Evolutionary conservation across 164 flowering plant species (phyloP).

Genomic region (Magnolia sinica): DNA sequence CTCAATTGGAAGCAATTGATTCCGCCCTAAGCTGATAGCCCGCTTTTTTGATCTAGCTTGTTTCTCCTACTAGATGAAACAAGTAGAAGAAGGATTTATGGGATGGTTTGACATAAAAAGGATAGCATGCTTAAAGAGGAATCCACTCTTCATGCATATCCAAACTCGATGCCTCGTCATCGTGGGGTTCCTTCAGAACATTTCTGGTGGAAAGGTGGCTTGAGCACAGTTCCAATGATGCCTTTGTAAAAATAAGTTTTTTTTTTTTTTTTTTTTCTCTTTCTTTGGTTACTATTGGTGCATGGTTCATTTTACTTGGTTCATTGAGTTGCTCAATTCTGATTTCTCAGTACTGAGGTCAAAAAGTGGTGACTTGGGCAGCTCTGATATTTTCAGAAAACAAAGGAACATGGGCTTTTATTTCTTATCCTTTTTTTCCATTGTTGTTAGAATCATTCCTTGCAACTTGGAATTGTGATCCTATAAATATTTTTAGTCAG

Average conservation of each 20-base stretch:
- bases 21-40: no score
- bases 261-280: no score
- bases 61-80: neutral
- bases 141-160: neutral
- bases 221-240: no score
- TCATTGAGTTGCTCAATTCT: neutral
- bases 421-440: neutral
- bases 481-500: neutral
- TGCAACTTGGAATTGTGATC: conserved; percentile 10
- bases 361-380: neutral
- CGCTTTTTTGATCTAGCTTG: no score
- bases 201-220: neutral
- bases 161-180: neutral
- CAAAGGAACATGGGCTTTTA: neutral
- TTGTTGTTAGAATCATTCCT: neutral
- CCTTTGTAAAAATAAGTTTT: no score
- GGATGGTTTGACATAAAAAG: neutral
- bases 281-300: neutral
- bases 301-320: neutral
- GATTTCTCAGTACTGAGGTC: neutral
- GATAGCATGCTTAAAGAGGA: neutral
- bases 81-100: neutral
- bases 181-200: neutral
- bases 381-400: neutral
- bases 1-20: no score